A percentile compares a stretch with the other conserved stretches of the same genome.
Conservation (phyloP, 2,329 filamentous ascomycete species). For the Colletotrichum tropicale region DNA sequence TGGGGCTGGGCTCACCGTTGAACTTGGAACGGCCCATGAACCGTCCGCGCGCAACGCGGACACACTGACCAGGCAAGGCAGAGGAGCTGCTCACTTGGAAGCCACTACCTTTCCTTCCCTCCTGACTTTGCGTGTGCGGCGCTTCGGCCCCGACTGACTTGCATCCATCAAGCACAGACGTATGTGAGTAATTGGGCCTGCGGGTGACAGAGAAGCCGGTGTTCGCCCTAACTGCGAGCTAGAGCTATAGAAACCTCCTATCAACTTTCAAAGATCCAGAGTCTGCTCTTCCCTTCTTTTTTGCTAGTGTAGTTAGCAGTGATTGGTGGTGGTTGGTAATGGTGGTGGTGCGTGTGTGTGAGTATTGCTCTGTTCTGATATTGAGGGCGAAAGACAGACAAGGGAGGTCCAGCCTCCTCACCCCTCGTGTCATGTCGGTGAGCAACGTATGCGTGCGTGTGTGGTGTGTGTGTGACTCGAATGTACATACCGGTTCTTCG, state of each 20-base stretch:
- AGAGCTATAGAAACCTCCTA: constrained; percentile 2
- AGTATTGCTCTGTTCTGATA: not conserved
- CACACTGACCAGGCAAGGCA: not conserved
- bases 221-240: not conserved
- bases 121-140: not conserved
- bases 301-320: not conserved
- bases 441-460: not conserved
- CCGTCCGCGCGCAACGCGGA: not conserved
- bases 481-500: constrained; percentile 6
- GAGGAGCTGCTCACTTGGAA: not conserved
- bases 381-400: not conserved
- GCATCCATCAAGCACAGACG: constrained; percentile 16
- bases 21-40: not conserved
- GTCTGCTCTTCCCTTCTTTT: not conserved
- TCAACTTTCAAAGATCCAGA: not conserved
- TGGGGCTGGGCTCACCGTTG: not conserved
- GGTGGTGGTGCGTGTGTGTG: not conserved
- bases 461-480: not conserved
- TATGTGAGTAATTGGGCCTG: constrained; percentile 4
- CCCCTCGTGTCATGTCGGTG: not conserved
- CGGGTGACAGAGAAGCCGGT: not conserved
- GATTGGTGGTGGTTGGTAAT: not conserved
- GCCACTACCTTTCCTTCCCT: not conserved
- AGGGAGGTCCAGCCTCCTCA: not conserved
- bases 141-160: not conserved